Base-by-base conservation (phyloP, 2,329 filamentous ascomycete species). In the Epicoccum sorghinum region DNA sequence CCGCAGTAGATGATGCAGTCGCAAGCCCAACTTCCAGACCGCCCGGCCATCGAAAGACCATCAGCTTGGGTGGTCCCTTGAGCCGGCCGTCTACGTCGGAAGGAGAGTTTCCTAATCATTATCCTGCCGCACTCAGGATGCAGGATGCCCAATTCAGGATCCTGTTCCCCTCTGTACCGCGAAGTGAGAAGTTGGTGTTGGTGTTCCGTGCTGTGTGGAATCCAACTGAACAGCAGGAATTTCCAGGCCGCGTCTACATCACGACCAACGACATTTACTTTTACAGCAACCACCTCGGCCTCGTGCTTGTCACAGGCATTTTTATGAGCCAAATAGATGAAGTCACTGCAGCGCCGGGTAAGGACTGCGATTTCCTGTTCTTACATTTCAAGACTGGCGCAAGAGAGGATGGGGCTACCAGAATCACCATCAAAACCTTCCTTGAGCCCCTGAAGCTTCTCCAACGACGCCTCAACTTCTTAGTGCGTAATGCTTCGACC, bases 141-240 rank as follows among this genome's bases (percentile, higher is more conserved):
- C 96, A 99, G 71, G 91, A 97, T 68, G 89, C 92, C 2, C 95
- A 98, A 70, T 99, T 99, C 72, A 84, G 92, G 7, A 86, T 97
- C 49, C 80, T 99, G 0, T 99, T 99, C 75, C 93, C 93, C 0
- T 85, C 87, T 57, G 89, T 91, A 0, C 84, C 87, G 3, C 79
- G 85, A 27, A 85, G 89, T 14, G 92, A 98, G 68, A 91, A 91
- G 71, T 80, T 96, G 7, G 88, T 97, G 3, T 81, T 98, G 44
- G 95, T 99, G 2, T 98, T 98, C 77, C 86, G 93, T 40, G 93
- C 93, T 13, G 91, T 91, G 0, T 99, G 95, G 91, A 89, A 86
- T 65, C 86, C 87, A 1, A 89, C 87, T 61, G 87, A 89, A 48
- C 83, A 87, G 62, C 88, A 90, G 73, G 87, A 90, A 57, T 91